Conservation (phyloP, 495 filamentous ascomycete species). For the Darksidea phi region DNA sequence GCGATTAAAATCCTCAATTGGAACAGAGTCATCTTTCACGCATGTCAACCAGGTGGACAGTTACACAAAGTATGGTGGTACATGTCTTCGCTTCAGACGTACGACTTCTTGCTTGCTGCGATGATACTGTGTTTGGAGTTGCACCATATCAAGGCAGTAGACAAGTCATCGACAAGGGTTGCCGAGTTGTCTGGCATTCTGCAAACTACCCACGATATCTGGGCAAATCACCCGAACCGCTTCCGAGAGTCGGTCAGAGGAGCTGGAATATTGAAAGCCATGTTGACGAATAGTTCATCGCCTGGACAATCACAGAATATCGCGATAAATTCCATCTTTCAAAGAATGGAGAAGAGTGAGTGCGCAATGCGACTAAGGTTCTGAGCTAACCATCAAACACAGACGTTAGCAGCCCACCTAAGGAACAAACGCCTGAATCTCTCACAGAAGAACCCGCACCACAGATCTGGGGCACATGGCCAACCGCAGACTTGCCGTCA, state of each 20-base stretch:
- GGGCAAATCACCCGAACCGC: slow-evolving; percentile 23
- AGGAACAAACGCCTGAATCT: slow-evolving; percentile 1
- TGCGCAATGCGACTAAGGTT: neutral
- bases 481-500: neutral
- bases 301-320: neutral
- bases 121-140: slow-evolving; percentile 56
- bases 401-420: neutral
- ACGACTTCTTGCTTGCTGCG: slow-evolving; percentile 53
- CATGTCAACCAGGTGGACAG: slow-evolving; percentile 44
- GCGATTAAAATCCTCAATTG: slow-evolving; percentile 47
- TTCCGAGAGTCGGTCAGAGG: slow-evolving; percentile 25
- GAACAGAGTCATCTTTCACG: slow-evolving; percentile 41
- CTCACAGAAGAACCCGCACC: slow-evolving; percentile 1
- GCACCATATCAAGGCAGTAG: slow-evolving; percentile 18
- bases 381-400: slow-evolving; percentile 2
- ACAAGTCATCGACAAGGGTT: neutral
- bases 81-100: slow-evolving; percentile 46
- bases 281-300: slow-evolving; percentile 29
- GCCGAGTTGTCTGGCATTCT: slow-evolving; percentile 20
- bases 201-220: slow-evolving; percentile 28
- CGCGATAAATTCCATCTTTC: neutral
- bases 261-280: slow-evolving; percentile 22
- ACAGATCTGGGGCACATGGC: slow-evolving; percentile 18
- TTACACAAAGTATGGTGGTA: slow-evolving; percentile 51
- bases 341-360: slow-evolving; percentile 1